These are phyloP conservation scores for Ceratocystis huliohia DNA, from an alignment of 2,329 filamentous ascomycete genomes.

Conservation along the genomic window DNA sequence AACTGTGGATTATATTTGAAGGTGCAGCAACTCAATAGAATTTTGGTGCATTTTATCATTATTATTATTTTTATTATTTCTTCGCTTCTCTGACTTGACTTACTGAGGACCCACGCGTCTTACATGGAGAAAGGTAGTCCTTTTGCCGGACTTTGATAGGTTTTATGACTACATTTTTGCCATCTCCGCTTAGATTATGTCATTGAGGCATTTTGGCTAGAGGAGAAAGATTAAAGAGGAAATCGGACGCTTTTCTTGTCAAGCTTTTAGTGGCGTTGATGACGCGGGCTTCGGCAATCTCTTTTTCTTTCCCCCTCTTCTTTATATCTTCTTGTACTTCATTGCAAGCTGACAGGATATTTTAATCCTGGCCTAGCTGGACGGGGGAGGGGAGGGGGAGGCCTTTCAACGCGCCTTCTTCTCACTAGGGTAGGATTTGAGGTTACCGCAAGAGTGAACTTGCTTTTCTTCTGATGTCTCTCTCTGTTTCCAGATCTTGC, in stretches of 20 bases:
- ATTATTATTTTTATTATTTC: no score
- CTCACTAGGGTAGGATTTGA: background rate
- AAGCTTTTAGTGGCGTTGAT: background rate
- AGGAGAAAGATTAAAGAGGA: background rate
- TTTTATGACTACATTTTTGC: background rate
- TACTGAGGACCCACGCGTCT: background rate
- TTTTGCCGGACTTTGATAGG: background rate
- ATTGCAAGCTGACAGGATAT: background rate
- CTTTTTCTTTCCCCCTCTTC: background rate
- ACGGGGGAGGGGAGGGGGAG: background rate
- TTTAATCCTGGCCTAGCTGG: background rate
- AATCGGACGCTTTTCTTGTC: background rate
- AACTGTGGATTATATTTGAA: no score
- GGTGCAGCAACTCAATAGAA: no score
- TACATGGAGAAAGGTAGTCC: background rate
- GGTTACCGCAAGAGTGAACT: background rate
- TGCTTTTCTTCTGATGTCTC: background rate
- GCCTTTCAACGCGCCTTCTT: no score
- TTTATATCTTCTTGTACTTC: background rate
- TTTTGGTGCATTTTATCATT: no score
- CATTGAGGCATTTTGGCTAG: constrained; percentile 7
- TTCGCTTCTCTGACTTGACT: background rate
- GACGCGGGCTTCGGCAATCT: background rate
- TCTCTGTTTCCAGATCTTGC: background rate
- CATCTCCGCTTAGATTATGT: background rate